These are phyloP conservation scores for Torulaspora delbrueckii DNA, from an alignment of 805 yeast genomes.

Conservation along the genomic window DNA sequence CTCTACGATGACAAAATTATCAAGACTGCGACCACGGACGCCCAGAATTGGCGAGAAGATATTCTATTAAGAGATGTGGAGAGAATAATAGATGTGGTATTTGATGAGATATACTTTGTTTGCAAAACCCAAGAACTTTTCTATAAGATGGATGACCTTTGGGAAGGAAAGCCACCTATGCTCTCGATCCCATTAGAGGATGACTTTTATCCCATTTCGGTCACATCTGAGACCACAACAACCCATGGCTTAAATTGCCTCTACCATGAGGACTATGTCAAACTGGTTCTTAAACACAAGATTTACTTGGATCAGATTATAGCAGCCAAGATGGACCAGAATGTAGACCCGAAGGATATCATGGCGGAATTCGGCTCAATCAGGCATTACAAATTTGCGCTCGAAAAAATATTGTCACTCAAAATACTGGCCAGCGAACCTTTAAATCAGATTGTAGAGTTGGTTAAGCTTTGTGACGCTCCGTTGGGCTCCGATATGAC, in stretches of 20 bases:
- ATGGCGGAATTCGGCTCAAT: conserved; percentile 21
- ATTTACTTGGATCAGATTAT: conserved; percentile 33
- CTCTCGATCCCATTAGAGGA: conserved; percentile 23
- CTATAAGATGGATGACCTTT: conserved; percentile 23
- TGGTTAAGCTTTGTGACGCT: conserved; percentile 23
- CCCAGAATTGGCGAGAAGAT: conserved; percentile 18
- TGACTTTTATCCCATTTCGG: conserved; percentile 28
- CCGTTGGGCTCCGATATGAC: conserved; percentile 1
- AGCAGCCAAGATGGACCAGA: conserved; percentile 14
- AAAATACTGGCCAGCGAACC: conserved; percentile 25
- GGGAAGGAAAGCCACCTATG: conserved; percentile 18
- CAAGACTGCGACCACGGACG: conserved; percentile 14
- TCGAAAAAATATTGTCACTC: conserved; percentile 33
- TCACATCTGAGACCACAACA: conserved; percentile 30
- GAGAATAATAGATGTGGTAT: conserved; percentile 26
- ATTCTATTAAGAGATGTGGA: conserved; percentile 25
- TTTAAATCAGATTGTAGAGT: conserved; percentile 20
- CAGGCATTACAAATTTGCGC: conserved; percentile 32
- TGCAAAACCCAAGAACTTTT: conserved; percentile 16
- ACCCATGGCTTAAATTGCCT: conserved; percentile 28
- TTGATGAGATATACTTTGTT: conserved; percentile 24
- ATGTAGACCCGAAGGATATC: conserved; percentile 17
- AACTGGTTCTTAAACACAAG: conserved; percentile 24
- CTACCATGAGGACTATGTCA: conserved; percentile 17
- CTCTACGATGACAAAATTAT: conserved; percentile 19